Evolutionary conservation across 2,329 filamentous ascomycete species (phyloP), one percentile per base, ranked within the genome.

Genomic region (Dothideomycetes sp.): DNA sequence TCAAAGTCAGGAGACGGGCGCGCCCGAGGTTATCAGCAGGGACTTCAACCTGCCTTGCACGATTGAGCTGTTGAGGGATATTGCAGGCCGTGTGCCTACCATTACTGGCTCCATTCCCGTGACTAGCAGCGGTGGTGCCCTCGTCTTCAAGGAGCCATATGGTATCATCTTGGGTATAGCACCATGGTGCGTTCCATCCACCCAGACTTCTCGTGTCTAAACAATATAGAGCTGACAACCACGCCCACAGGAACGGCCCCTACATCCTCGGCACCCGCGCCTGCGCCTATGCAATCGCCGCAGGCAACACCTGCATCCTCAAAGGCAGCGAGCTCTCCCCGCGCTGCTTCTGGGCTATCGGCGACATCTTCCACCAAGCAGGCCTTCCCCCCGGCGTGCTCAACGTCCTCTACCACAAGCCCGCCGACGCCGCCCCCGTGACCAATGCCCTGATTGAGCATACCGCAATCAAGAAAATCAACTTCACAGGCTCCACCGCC

Each of bases 81-180:
- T 54, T 41, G 53, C 52, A 35, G 52, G 49, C 12, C 49, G 40
- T 31, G 48, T 52, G 3, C 51, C 48, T 11, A 54, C 53, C 30
- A 44, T 57, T n/a, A 42, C 41, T 11, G 53, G 54, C 9, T 45
- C 50, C 29, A 44, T 44, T 11, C 52, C 49, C 19, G 46, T 49
- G n/a, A 50, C 49, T 16, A 46, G 52, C 22, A 48, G 49, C 37
- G 50, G 52, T 31, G 48, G 51, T 4, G 59, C 59, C 8, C 52
- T 63, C 17, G 56, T 56, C 4, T 58, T 61, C 5, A 55, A 61
- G 27, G 59, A 86, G 58, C 84, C 84, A 0, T 84, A 75, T 50
- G 84, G 84, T 2, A 83, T 88, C 7, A 68, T 87, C 9, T 57
- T 22, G 53, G 57, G 31, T 61, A 59, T 54, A 32, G 57, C 53